Evolutionary conservation across 1,284 basidiomycete genomes (phyloP), one percentile per base, ranked within the genome.

Genomic region (Apiotrichum akiyoshidainum): DNA sequence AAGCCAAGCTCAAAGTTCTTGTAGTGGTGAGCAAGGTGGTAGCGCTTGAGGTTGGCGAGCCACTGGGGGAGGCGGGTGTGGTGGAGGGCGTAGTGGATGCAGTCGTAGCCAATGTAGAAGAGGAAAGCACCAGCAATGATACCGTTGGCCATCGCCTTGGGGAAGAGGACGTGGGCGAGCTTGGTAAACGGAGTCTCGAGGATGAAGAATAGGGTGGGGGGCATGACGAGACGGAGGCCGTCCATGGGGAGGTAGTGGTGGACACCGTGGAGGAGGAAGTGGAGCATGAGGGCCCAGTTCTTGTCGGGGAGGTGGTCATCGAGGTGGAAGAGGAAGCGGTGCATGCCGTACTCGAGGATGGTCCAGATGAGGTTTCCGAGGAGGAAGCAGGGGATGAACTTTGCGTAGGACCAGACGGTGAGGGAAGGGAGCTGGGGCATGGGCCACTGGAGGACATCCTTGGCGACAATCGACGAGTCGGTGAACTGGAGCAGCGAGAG

Each of bases 201-300:
- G 14, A 80, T 76, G 50, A 82, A 78, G 80, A 99, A 99, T 57
- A 99, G 78, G 4, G 85, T 73, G 0, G 96, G 96, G 0, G 96
- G 96, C 96, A 99, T 99, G 69, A 99, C 96, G 41, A 99, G 86
- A 55, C 96, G 85, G 68, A 96, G 79, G 64, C 90, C 89, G 74
- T 96, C 94, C 93, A 96, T 96, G 17, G 93, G 95, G 58, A 99
- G 81, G 74, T 95, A 99, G 80, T 99, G 95, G 76, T 99, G 95
- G 48, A 99, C 87, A 22, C 96, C 95, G 75, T 99, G 95, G 70
- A 94, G 82, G 69, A 93, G 77, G 80, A 99, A 99, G 78, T 99
- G 95, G 39, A 98, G 75, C 50, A 86, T 86, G 69, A 99, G 81
- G 75, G 88, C 90, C 60, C 82, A 79, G 21, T 88, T 87, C 58